phyloP scores from a whole-genome alignment of 148 eudicot species.

The Drosera capensis region DNA sequence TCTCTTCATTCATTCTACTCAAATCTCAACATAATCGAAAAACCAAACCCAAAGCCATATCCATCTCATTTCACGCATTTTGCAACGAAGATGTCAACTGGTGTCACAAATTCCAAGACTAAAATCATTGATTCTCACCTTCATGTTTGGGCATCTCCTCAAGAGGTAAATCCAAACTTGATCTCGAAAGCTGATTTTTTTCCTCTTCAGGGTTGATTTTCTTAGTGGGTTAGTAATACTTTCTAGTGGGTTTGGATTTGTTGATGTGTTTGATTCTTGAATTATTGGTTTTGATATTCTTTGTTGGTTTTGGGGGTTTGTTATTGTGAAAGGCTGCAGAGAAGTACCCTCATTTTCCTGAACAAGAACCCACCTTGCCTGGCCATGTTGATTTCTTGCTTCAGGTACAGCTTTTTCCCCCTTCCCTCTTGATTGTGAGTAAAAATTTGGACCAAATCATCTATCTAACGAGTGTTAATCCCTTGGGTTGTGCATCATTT shows the following conservation, averaged over 20 bases:
- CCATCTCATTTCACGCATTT: constrained; percentile 2
- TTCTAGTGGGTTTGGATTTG: background rate
- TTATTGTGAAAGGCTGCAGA: constrained; percentile 49
- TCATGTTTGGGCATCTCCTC: constrained; percentile 88
- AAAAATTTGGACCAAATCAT: too few species aligned
- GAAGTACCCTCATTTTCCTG: constrained; percentile 69
- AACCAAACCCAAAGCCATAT: too few species aligned
- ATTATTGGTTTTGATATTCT: background rate
- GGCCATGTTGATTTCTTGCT: constrained; percentile 75
- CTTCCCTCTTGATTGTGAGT: background rate
- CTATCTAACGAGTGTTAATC: too few species aligned
- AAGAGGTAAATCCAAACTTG: constrained; percentile 24
- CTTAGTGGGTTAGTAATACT: too few species aligned
- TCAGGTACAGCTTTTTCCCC: constrained; percentile 25
- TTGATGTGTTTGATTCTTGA: background rate
- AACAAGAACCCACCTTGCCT: constrained; percentile 71
- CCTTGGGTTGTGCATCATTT: too few species aligned
- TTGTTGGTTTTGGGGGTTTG: background rate
- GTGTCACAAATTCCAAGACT: constrained; percentile 1
- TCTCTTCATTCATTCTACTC: too few species aligned
- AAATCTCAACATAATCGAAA: too few species aligned
- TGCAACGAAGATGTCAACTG: constrained; percentile 28
- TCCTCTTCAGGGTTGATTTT: too few species aligned
- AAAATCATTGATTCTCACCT: constrained; percentile 85
- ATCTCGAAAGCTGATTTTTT: background rate